Evolutionary conservation across 495 filamentous ascomycete species (phyloP), one percentile per base, ranked within the genome.

Genomic region (Arthonia radiata): DNA sequence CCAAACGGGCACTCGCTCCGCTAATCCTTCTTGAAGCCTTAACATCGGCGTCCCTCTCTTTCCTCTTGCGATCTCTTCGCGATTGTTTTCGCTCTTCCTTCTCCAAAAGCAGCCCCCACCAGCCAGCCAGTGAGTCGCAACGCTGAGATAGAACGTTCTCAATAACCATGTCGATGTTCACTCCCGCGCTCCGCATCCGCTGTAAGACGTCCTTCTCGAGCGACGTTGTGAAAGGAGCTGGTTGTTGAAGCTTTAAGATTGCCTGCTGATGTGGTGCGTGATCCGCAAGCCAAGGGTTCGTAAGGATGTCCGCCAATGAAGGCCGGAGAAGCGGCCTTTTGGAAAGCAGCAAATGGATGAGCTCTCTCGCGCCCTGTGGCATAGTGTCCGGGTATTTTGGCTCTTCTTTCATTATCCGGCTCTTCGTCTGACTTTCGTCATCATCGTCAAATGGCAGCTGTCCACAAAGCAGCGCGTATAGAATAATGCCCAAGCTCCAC

Each of bases 391-490:
- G 80, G 43, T 72, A 94, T 25, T 61, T 64, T 0, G 83, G 79
- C 33, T 93, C 86, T 29, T 73, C 67, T 3, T 57, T 64, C 32
- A 94, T 50, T 35, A 97, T 94, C 45, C 67, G 76, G 9, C 56
- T 56, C 38, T 91, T 78, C 28, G 89, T 97, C 30, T 69, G 54
- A 32, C 63, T 64, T 37, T 92, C 48, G 22, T 55, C 83, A 39
- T 93, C 86, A 29, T 97, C 86, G 39, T 97, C 86, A 40, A 83
- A 97, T 4, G 86, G 86, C 13, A 97, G 59, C 48, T 94, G 89
- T 22, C 86, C 86, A 23, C 71, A 75, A 26, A 97, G 55, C 17
- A 97, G 56, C 19, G 86, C 82, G 47, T 89, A 94, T 13, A 97
- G 61, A 35, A 97, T 97, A 26, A 94, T 80, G 0, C 86, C 86